Evolutionary conservation across 306 rosid species (phyloP), one percentile per base, ranked within the genome.

Genomic region (Phaseolus lunatus): DNA sequence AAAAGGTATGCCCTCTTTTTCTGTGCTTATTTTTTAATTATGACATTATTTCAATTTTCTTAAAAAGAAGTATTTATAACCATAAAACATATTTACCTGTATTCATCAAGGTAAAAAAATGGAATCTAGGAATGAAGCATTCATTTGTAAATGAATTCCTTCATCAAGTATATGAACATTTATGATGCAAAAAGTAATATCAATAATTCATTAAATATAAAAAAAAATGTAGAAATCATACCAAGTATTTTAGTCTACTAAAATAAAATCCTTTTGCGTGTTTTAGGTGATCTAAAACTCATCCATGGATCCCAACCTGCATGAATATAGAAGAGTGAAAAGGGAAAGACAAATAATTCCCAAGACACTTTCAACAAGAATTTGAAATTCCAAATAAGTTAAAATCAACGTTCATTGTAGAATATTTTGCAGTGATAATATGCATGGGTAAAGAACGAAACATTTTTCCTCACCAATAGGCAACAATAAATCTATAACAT

Each of bases 281-380:
- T 67, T 88, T 70, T 8, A 94, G 84, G 85, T 94, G 98, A 85
- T 94, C 98, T 78, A 92, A 69, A 82, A 94, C 89, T 10, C 97
- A 96, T 43, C 98, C 96, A 71, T 97, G 97, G 16, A 97, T 94
- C 63, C 89, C 91, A 77, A 94, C 96, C 98, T 94, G 79, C 79
- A 78, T 76, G 27, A 71, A 22, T 44, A 81, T 23, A 26, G 11
- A 1, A 57, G n/a, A 26, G 13, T 0, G 2, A 0, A 57, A 57
- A 57, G 12, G 0, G 37, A 24, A 24, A 24, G 9, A 24, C 35
- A 58, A 13, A 13, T 58, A 18, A 13, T 26, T 4, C 18, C 66
- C n/a, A 59, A 26, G 9, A 29, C 23, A 61, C 23, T 7, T 12
- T 3, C 23, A 59, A 2, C 13, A 12, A 31, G 12, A 61, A 29